These are phyloP conservation scores for Trifolium dubium DNA, from an alignment of 306 rosid species.

Conservation along the genomic window DNA sequence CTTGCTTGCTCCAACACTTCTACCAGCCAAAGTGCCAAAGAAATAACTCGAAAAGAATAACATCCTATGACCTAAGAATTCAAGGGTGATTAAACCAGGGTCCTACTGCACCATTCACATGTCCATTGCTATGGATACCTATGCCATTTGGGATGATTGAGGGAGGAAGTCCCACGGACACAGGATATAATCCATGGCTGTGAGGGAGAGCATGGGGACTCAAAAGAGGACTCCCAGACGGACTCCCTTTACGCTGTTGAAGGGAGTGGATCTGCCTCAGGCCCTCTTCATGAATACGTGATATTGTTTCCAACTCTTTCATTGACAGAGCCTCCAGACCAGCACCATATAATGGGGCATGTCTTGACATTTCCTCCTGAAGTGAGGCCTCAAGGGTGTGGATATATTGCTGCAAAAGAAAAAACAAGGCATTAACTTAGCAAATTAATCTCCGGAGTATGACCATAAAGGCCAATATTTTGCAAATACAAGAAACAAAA, in stretches of 20 bases:
- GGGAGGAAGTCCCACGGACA: constrained; percentile 76
- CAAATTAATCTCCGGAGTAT: not conserved
- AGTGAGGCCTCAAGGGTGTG: constrained; percentile 90
- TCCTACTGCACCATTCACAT: constrained; percentile 88
- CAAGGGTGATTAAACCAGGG: constrained; percentile 92
- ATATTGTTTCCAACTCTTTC: constrained; percentile 90
- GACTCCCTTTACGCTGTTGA: constrained; percentile 86
- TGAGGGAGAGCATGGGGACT: constrained; percentile 77
- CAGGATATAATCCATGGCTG: constrained; percentile 76
- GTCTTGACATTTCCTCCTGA: constrained; percentile 96
- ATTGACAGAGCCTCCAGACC: constrained; percentile 93
- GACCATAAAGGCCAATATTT: constrained; percentile 8
- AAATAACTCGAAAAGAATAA: constrained; percentile 54
- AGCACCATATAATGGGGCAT: constrained; percentile 95
- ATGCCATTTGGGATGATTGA: constrained; percentile 73
- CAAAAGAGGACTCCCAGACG: constrained; percentile 77
- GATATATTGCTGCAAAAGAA: constrained; percentile 85
- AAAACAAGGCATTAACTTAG: constrained; percentile 41
- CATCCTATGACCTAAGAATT: constrained; percentile 51
- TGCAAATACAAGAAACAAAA: constrained; percentile 13
- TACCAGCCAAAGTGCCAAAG: constrained; percentile 70
- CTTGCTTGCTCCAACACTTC: constrained; percentile 60
- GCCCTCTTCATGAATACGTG: constrained; percentile 96
- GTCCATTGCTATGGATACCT: constrained; percentile 91
- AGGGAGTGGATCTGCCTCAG: constrained; percentile 91